Evolutionary conservation across 139 green algal species (phyloP).

Genomic region (Micractinium sp.): DNA sequence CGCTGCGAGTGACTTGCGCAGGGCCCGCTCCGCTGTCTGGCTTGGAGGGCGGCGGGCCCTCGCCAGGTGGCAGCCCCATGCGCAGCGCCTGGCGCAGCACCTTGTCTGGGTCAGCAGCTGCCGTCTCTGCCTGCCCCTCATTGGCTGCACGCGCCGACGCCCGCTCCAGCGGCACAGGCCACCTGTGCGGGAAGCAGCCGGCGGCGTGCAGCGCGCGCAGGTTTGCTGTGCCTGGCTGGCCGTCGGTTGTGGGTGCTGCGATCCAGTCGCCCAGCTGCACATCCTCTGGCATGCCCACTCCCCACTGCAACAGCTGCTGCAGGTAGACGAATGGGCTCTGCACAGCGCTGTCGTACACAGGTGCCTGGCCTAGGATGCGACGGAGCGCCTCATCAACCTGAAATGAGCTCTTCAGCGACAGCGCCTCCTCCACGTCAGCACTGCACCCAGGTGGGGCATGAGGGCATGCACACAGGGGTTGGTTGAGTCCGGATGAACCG

Average conservation of each 20-base stretch:
- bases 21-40: too few relatives aligned
- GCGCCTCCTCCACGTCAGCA: background rate
- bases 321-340: background rate
- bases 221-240: background rate
- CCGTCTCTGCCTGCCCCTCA: background rate
- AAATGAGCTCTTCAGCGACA: background rate
- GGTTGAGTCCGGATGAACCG: too few relatives aligned
- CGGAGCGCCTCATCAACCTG: background rate
- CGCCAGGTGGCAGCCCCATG: background rate
- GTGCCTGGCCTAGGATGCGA: background rate
- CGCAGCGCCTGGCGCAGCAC: background rate
- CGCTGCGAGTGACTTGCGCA: too few relatives aligned
- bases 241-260: background rate
- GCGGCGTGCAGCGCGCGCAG: background rate
- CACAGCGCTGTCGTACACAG: background rate
- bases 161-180: background rate
- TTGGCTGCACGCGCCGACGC: background rate
- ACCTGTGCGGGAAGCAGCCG: conserved; percentile 1
- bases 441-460: background rate
- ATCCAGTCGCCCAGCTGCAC: too few relatives aligned
- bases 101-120: background rate
- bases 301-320: conserved; percentile 5
- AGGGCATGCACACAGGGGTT: too few relatives aligned
- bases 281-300: background rate
- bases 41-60: too few relatives aligned